Evolutionary conservation across 257 asterid species (phyloP), one percentile per base, ranked within the genome.

Genomic region (Linderniella brevidens): DNA sequence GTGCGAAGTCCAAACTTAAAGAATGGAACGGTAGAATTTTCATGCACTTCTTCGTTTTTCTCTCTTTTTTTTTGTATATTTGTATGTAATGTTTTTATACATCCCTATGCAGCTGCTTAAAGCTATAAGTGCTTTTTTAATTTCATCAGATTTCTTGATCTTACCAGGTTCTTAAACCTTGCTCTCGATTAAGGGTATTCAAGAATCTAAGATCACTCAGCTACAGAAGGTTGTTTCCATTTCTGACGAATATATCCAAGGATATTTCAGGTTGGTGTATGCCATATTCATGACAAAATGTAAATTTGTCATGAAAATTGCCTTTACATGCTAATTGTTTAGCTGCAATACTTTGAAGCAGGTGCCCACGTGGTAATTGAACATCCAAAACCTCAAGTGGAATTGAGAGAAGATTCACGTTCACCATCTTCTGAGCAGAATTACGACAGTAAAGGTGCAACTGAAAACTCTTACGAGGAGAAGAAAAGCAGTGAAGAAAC

Each of bases 211-310:
- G 69, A 60, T 80, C 92, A 18, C 62, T 71, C 59, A 73, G 93
- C 70, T 82, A 77, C 68, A 73, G 80, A 68, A 71, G 85, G 63
- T 46, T 82, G 60, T 87, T 82, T 48, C 97, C 97, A 4, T 75
- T 60, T 67, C 82, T 86, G 68, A 70, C 70, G 70, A 79, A 73
- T 54, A 74, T 69, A 55, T 77, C 80, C 13, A 70, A 68, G 32
- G 29, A 55, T 35, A 65, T 55, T 63, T 29, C 72, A 1, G 44
- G 71, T 69, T 59, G 58, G 62, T 69, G 17, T 39, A 25, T 41
- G 19, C 17, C 11, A 8, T 46, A 8, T 19, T 19, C 36, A 4
- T 4, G 16, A 11, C 7, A 25, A 12, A 15, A 8, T 19, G 2
- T 7, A 12, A 1, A 46, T 16, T 0, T 19, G 1, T 13, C 17